Base-by-base conservation (phyloP, 495 filamentous ascomycete species). In the Hyaloscypha finlandica region DNA sequence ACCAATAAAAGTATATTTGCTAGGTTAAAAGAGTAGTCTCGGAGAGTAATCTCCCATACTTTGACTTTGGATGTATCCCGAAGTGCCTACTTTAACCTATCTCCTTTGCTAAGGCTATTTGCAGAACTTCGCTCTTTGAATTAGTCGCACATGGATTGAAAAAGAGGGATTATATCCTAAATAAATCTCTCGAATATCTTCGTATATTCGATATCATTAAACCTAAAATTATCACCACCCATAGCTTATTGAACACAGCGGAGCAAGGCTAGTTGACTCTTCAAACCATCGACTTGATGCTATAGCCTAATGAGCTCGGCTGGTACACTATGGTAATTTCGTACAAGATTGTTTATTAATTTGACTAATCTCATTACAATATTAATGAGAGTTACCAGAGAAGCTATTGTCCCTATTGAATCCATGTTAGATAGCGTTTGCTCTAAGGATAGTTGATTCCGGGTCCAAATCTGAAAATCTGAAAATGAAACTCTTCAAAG, bases 291-390 rank as follows among this genome's bases (percentile, higher is more conserved):
- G 51, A 53, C 6, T 53, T 53, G 6, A 25, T 53, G 51, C 51
- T 19, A 4, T 4, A 53, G 22, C 4, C 51, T n/a, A 53, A 53
- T 4, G 6, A 53, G 51, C 16, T 53, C 51, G 22, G 51, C 51
- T 6, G 51, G 51, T 48, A 8, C 20, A 45, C 12, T 48, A 25
- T 35, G 45, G 45, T 31, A n/a, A 5, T n/a, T n/a, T 25, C 64
- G 3, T 8, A n/a, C 1, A 29, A 59, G 6, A 25, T 64, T 59
- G 53, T 54, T n/a, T 35, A 68, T 64, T 4, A 53, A 33, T 60
- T 30, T 20, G 33, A 37, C n/a, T n/a, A n/a, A n/a, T n/a, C n/a
- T n/a, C n/a, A n/a, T n/a, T n/a, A n/a, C n/a, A n/a, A n/a, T n/a
- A n/a, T n/a, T n/a, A n/a, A n/a, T n/a, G n/a, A n/a, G n/a, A n/a